Evolutionary conservation across 1,139 yeast species (phyloP).

Genomic region (Geotrichum reessii): DNA sequence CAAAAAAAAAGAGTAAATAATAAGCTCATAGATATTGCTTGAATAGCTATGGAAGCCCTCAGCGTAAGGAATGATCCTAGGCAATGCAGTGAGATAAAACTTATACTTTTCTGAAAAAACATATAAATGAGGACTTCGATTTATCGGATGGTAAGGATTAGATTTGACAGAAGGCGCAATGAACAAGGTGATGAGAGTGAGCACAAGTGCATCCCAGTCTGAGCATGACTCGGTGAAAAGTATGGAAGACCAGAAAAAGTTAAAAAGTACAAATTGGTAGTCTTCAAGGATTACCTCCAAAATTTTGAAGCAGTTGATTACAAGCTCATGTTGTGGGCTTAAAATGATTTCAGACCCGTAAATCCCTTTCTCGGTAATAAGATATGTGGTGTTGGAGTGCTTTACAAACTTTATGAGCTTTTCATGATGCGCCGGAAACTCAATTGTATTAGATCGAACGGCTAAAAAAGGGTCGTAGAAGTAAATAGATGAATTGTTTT

Average conservation of each 20-base stretch:
- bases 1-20: slow-evolving; percentile 5
- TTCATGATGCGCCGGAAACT: slow-evolving; percentile 18
- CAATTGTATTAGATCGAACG: slow-evolving; percentile 40
- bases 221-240: slow-evolving; percentile 41
- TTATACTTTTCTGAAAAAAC: slow-evolving; percentile 6
- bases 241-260: slow-evolving; percentile 63
- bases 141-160: slow-evolving; percentile 12
- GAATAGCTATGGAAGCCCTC: not conserved
- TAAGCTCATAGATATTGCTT: not conserved
- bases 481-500: slow-evolving; percentile 29
- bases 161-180: slow-evolving; percentile 13
- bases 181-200: slow-evolving; percentile 45
- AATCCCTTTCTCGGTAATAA: slow-evolving; percentile 8
- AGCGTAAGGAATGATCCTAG: not conserved
- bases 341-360: slow-evolving; percentile 13
- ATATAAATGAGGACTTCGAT: not conserved
- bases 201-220: slow-evolving; percentile 62
- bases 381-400: slow-evolving; percentile 6
- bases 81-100: not conserved
- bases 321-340: slow-evolving; percentile 45
- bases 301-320: slow-evolving; percentile 33
- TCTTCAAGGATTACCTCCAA: slow-evolving; percentile 50
- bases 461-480: slow-evolving; percentile 64
- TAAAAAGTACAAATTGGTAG: slow-evolving; percentile 50
- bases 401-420: slow-evolving; percentile 15